phyloP scores from a whole-genome alignment of 2,329 filamentous ascomycete species.

The Botryosphaeria agaves region DNA sequence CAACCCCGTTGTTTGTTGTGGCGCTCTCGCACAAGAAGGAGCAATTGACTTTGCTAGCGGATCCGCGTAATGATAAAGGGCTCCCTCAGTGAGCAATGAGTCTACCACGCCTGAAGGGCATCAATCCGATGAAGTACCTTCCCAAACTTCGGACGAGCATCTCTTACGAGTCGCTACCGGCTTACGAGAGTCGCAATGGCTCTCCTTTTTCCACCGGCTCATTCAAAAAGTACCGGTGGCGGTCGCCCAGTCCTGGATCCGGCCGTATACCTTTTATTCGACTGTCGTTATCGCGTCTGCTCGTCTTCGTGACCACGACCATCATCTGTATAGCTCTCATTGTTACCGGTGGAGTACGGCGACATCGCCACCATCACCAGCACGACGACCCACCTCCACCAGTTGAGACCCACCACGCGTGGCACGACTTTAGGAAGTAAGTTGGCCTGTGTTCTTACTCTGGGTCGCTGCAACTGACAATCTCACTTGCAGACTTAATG shows the following conservation, averaged over 20 bases:
- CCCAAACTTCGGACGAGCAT: slow-evolving; percentile 13
- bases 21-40: too few relatives aligned
- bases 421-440: slow-evolving; percentile 27
- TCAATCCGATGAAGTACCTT: slow-evolving; percentile 28
- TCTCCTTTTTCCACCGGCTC: slow-evolving; percentile 19
- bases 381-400: too few relatives aligned
- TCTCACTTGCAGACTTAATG: slow-evolving; percentile 22
- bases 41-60: too few relatives aligned
- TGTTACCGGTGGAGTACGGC: slow-evolving; percentile 22
- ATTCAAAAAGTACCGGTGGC: slow-evolving; percentile 20
- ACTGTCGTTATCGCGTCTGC: slow-evolving; percentile 22
- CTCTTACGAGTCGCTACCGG: slow-evolving; percentile 28
- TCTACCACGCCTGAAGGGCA: slow-evolving; percentile 18
- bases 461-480: slow-evolving; percentile 7
- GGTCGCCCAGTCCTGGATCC: slow-evolving; percentile 11
- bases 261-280: slow-evolving; percentile 10
- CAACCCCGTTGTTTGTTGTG: too few relatives aligned
- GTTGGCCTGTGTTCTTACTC: too few relatives aligned
- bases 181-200: slow-evolving; percentile 20
- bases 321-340: slow-evolving; percentile 23
- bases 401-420: too few relatives aligned
- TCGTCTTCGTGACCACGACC: slow-evolving; percentile 20
- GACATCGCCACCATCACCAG: too few relatives aligned
- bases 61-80: too few relatives aligned
- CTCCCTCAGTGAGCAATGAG: too few relatives aligned